Evolutionary conservation across 2,329 filamentous ascomycete genomes (phyloP).

Genomic region (Pseudogymnoascus sp.): DNA sequence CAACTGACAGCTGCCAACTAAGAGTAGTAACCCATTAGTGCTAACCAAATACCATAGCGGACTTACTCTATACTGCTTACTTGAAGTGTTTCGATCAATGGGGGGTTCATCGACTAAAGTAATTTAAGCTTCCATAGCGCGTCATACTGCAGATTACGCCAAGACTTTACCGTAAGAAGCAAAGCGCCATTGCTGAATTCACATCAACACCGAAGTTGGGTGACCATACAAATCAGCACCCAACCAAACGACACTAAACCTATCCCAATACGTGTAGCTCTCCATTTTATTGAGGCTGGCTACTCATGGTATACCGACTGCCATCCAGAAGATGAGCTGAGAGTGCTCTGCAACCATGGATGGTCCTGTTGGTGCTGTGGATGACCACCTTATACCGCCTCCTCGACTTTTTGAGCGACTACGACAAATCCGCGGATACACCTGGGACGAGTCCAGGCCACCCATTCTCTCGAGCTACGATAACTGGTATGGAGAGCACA

Average conservation of each 20-base stretch:
- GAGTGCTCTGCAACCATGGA: conserved; percentile 19
- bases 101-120: neutral
- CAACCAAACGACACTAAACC: conserved; percentile 7
- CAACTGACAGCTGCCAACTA: neutral
- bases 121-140: conserved; percentile 7
- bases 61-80: neutral
- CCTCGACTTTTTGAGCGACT: conserved; percentile 64
- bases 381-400: conserved; percentile 48
- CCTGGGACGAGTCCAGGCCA: conserved; percentile 59
- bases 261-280: conserved; percentile 3
- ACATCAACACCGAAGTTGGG: conserved; percentile 4
- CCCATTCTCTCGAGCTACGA: conserved; percentile 69
- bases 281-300: neutral
- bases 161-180: conserved; percentile 4
- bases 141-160: conserved; percentile 5
- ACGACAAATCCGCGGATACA: conserved; percentile 64
- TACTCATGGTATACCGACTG: neutral
- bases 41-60: neutral
- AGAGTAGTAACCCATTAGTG: neutral
- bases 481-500: conserved; percentile 57
- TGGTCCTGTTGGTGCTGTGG: conserved; percentile 18
- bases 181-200: conserved; percentile 6
- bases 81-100: neutral
- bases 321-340: conserved; percentile 10
- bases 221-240: conserved; percentile 1